A percentile compares a stretch with the other conserved stretches of the same genome.
Conservation (phyloP, 345 rosid species). For the Jatropha curcas region DNA sequence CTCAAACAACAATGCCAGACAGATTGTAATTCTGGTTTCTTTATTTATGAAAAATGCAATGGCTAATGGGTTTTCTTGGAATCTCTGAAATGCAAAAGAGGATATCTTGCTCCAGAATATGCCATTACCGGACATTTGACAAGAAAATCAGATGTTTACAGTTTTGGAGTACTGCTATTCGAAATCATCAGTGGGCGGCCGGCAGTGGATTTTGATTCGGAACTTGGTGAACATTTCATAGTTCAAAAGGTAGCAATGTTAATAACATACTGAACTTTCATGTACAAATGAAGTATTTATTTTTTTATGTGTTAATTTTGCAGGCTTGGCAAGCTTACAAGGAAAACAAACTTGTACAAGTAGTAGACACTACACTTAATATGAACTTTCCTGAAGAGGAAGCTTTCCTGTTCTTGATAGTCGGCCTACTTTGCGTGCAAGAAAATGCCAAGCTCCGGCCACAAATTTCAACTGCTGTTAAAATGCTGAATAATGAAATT, state of each 20-base stretch:
- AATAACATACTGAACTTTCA: neutral
- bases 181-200: constrained; percentile 54
- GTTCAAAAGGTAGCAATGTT: constrained; percentile 48
- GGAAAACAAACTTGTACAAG: constrained; percentile 21
- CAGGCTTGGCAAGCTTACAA: constrained; percentile 60
- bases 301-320: constrained; percentile 8
- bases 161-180: constrained; percentile 57
- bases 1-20: too few species aligned
- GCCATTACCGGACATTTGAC: constrained; percentile 51
- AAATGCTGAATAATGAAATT: constrained; percentile 38
- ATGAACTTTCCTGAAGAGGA: constrained; percentile 44
- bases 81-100: constrained; percentile 30
- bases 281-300: neutral
- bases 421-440: constrained; percentile 60
- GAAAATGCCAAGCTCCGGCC: constrained; percentile 51
- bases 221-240: constrained; percentile 50
- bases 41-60: neutral
- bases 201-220: constrained; percentile 40
- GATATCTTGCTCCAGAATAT: constrained; percentile 64
- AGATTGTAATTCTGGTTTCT: too few species aligned
- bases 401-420: constrained; percentile 42
- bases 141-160: constrained; percentile 57
- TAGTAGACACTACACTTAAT: constrained; percentile 46
- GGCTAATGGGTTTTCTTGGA: constrained; percentile 26
- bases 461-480: constrained; percentile 40